Conservation (phyloP, 2,329 filamentous ascomycete species). For the Sporothrix pseudoabietina region DNA sequence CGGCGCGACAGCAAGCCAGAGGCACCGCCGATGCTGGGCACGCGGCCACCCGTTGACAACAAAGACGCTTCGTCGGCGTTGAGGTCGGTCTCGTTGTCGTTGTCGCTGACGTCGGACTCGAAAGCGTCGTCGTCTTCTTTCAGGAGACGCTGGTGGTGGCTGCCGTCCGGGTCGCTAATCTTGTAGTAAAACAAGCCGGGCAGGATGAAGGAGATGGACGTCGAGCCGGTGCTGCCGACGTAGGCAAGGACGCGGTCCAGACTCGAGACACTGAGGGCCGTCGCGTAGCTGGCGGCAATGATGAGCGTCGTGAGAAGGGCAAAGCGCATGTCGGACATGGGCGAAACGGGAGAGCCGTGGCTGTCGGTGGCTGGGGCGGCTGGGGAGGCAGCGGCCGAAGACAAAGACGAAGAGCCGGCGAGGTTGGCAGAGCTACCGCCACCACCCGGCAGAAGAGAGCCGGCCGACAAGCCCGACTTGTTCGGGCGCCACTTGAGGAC, state of each 20-base stretch:
- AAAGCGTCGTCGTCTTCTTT: conserved; percentile 86
- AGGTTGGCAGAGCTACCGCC: conserved; percentile 47
- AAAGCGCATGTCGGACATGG: conserved; percentile 86
- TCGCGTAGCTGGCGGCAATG: conserved; percentile 80
- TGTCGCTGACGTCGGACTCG: conserved; percentile 42
- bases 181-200: conserved; percentile 98
- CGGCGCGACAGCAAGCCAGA: neutral
- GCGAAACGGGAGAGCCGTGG: conserved; percentile 57
- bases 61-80: conserved; percentile 42
- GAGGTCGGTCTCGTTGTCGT: conserved; percentile 49
- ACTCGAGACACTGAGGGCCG: conserved; percentile 86
- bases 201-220: conserved; percentile 94
- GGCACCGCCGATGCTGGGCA: conserved; percentile 48
- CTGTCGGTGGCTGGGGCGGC: conserved; percentile 43
- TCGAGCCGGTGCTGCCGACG: conserved; percentile 91
- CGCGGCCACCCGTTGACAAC: conserved; percentile 44
- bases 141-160: conserved; percentile 79
- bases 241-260: conserved; percentile 92
- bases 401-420: conserved; percentile 44
- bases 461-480: conserved; percentile 37
- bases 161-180: conserved; percentile 86
- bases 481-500: conserved; percentile 88
- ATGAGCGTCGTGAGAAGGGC: conserved; percentile 85
- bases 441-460: neutral
- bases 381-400: conserved; percentile 34